Base-by-base conservation (phyloP, 257 asterid genomes). In the Linaria vulgaris region DNA sequence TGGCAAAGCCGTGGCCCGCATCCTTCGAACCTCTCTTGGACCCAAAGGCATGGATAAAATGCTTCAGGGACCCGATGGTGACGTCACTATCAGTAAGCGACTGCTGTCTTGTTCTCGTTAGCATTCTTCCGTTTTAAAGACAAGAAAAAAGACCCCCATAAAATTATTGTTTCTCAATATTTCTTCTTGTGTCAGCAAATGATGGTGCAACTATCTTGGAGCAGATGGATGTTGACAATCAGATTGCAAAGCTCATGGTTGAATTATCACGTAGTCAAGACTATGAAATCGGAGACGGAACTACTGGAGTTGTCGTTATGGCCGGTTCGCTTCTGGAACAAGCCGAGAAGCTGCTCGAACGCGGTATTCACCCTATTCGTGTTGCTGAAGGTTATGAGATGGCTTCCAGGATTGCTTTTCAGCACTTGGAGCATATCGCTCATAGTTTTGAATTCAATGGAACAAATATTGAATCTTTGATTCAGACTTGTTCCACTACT, bases 31-130 rank as follows among this genome's bases (percentile, higher is more conserved):
- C 39, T 92, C 98, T 0, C 76, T 92, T 6, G 98, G 98, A 4
- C 97, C 98, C 21, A 92, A 89, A 73, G 98, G 98, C 81, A 89
- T 92, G 98, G 98, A 92, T 67, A 92, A 92, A 78, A 92, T 92
- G 78, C 95, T 92, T 37, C 98, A 92, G 80, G 80, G 97, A 78
- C 97, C 98, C 39, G 98, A 92, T 70, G 98, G 98, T 62, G 98
- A 92, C 34, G 83, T 92, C 64, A 89, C 96, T 31, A 92, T 92
- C 71, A 85, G 98, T 92, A 79, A 70, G 82, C 44, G n/a, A n/a
- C n/a, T n/a, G n/a, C n/a, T n/a, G n/a, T n/a, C n/a, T n/a, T n/a
- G n/a, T n/a, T n/a, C n/a, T n/a, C n/a, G n/a, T n/a, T n/a, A n/a
- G n/a, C n/a, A n/a, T n/a, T n/a, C 34, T 27, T 27, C 41, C 9